These are phyloP conservation scores for Curvularia sp. DNA, from an alignment of 2,329 filamentous ascomycete species.

Conservation along the genomic window DNA sequence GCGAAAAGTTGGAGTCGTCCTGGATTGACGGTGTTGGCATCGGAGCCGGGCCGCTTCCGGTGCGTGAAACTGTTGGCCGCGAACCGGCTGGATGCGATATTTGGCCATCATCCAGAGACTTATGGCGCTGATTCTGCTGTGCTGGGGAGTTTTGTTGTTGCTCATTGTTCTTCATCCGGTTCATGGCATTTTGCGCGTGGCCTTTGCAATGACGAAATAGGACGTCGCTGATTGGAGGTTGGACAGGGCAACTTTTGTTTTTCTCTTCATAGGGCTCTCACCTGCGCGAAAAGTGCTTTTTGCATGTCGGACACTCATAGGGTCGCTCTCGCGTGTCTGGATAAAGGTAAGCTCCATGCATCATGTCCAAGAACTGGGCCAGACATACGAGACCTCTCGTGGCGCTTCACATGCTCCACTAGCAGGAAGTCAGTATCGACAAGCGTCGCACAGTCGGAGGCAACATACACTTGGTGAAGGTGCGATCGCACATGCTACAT, in stretches of 20 bases:
- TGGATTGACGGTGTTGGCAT: constrained; percentile 31
- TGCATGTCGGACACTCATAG: constrained; percentile 61
- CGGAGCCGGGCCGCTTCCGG: constrained; percentile 28
- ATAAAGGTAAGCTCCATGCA: constrained; percentile 29
- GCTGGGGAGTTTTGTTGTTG: constrained; percentile 40
- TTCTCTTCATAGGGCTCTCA: constrained; percentile 32
- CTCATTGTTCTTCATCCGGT: constrained; percentile 43
- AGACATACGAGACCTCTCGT: constrained; percentile 61
- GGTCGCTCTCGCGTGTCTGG: constrained; percentile 63
- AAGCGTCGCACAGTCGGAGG: not conserved
- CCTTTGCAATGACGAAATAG: constrained; percentile 61
- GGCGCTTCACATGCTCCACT: constrained; percentile 61
- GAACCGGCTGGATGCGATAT: constrained; percentile 21
- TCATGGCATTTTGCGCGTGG: constrained; percentile 53
- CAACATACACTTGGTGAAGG: constrained; percentile 57
- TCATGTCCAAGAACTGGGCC: not conserved
- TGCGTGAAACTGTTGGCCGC: constrained; percentile 15
- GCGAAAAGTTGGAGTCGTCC: constrained; percentile 38
- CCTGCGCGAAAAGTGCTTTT: constrained; percentile 64
- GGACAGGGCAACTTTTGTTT: constrained; percentile 17
- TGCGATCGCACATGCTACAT: constrained; percentile 58
- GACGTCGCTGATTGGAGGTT: constrained; percentile 53
- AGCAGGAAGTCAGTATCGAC: constrained; percentile 10
- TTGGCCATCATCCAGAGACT: constrained; percentile 27
- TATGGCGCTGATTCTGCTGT: constrained; percentile 29